phyloP scores from a whole-genome alignment of 2,329 filamentous ascomycete genomes.

The Colletotrichum gigasporum region DNA sequence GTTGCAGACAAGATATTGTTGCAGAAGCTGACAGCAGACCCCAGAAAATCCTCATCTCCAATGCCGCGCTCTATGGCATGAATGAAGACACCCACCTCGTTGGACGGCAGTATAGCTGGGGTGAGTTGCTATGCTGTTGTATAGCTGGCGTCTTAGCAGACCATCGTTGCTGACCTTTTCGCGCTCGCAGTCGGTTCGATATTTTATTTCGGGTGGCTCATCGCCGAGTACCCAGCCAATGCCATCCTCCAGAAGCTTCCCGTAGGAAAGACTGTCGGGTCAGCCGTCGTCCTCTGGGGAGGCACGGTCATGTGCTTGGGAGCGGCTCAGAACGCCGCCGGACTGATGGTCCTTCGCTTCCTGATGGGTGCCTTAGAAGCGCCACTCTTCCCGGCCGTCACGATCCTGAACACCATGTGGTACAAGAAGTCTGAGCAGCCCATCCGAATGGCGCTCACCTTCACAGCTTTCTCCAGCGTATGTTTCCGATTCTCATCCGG shows the following conservation, averaged over 20 bases:
- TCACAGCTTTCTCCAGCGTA: constrained; percentile 29
- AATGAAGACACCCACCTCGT: constrained; percentile 49
- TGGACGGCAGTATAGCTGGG: constrained; percentile 19
- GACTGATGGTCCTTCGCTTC: constrained; percentile 64
- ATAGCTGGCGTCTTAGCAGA: too few species aligned
- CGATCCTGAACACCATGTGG: constrained; percentile 68
- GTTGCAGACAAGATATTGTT: too few species aligned
- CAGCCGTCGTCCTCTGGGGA: constrained; percentile 57
- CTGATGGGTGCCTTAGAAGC: constrained; percentile 67
- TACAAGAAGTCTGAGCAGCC: constrained; percentile 33
- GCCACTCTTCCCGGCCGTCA: constrained; percentile 65
- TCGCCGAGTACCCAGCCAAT: constrained; percentile 54
- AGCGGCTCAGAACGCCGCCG: constrained; percentile 62
- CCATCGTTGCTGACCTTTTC: too few species aligned
- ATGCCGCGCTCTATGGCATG: constrained; percentile 66
- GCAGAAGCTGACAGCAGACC: not conserved
- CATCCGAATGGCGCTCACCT: not conserved
- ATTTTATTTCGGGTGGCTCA: constrained; percentile 61
- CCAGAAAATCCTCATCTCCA: constrained; percentile 55
- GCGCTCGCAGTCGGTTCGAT: constrained; percentile 54
- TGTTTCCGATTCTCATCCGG: constrained; percentile 19
- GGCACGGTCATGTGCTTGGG: constrained; percentile 56
- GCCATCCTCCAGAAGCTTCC: constrained; percentile 57
- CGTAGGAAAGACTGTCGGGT: constrained; percentile 57
- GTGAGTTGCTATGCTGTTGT: too few species aligned